Conservation (phyloP, 495 filamentous ascomycete species). For the Tuber microsphaerosporum region DNA sequence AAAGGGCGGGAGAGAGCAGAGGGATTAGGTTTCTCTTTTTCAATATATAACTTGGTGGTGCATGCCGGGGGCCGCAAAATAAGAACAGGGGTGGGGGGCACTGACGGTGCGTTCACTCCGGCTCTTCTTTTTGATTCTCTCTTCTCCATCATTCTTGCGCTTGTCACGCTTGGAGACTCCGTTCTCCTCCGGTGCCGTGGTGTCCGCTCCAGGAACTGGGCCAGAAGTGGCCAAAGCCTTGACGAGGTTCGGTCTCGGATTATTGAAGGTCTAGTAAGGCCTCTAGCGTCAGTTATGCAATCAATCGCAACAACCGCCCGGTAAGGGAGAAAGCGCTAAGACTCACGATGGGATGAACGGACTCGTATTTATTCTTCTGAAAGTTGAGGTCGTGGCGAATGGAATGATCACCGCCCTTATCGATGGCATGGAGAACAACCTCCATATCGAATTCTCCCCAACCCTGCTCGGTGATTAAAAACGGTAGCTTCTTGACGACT, state of each 20-base stretch:
- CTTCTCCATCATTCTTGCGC: conserved; percentile 55
- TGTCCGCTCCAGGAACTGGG: conserved; percentile 68
- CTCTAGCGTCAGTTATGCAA: background rate
- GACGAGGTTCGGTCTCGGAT: conserved; percentile 76
- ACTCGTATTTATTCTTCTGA: conserved; percentile 68
- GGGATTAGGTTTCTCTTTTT: background rate
- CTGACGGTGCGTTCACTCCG: conserved; percentile 60
- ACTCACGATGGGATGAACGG: conserved; percentile 68
- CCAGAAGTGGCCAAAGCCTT: conserved; percentile 70
- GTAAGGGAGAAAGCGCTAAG: background rate
- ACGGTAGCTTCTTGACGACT: conserved; percentile 79
- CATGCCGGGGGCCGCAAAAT: background rate
- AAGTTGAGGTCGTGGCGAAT: conserved; percentile 92
- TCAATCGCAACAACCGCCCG: background rate
- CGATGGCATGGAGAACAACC: conserved; percentile 69
- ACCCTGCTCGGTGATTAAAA: conserved; percentile 83
- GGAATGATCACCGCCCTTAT: conserved; percentile 74
- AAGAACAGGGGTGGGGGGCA: background rate
- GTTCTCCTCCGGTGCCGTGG: conserved; percentile 40
- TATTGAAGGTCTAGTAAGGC: conserved; percentile 64
- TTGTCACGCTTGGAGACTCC: conserved; percentile 47
- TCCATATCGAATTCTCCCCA: conserved; percentile 99
- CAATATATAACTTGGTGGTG: background rate
- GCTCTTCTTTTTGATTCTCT: conserved; percentile 69
- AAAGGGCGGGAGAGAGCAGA: background rate